These are phyloP conservation scores for Penicillium longicatenatum DNA, from an alignment of 495 filamentous ascomycete genomes.

Conservation along the genomic window DNA sequence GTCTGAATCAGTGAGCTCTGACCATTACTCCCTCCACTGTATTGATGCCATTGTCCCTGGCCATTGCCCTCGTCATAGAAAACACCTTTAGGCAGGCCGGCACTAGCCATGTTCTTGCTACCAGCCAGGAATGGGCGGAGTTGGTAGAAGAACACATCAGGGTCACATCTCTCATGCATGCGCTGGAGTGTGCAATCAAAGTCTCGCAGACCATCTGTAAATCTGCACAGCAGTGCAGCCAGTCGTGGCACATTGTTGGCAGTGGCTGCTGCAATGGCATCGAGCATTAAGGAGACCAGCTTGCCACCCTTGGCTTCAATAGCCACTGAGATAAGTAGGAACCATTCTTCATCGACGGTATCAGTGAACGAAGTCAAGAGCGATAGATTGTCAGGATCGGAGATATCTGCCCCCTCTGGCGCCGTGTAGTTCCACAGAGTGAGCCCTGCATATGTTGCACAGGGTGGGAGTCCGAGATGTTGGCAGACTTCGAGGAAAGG, in stretches of 20 bases:
- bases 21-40: constrained; percentile 88
- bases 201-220: constrained; percentile 81
- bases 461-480: constrained; percentile 82
- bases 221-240: constrained; percentile 65
- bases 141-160: constrained; percentile 84
- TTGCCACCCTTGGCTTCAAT: constrained; percentile 90
- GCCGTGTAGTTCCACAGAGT: constrained; percentile 92
- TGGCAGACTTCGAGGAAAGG: constrained; percentile 78
- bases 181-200: constrained; percentile 70
- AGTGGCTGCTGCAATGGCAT: constrained; percentile 72
- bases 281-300: constrained; percentile 80
- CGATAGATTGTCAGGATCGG: constrained; percentile 79
- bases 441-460: constrained; percentile 89
- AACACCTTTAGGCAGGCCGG: constrained; percentile 83
- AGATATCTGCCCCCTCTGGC: constrained; percentile 68
- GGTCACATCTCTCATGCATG: constrained; percentile 88
- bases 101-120: constrained; percentile 93
- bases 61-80: constrained; percentile 81
- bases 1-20: constrained; percentile 94
- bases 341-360: constrained; percentile 95
- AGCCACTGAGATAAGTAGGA: constrained; percentile 91
- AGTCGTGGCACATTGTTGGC: constrained; percentile 65
- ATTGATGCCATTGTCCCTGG: constrained; percentile 68
- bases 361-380: constrained; percentile 87
- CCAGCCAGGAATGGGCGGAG: constrained; percentile 92